phyloP scores from a whole-genome alignment of 73 alveolate species.

The Paramecium sexaurelia region DNA sequence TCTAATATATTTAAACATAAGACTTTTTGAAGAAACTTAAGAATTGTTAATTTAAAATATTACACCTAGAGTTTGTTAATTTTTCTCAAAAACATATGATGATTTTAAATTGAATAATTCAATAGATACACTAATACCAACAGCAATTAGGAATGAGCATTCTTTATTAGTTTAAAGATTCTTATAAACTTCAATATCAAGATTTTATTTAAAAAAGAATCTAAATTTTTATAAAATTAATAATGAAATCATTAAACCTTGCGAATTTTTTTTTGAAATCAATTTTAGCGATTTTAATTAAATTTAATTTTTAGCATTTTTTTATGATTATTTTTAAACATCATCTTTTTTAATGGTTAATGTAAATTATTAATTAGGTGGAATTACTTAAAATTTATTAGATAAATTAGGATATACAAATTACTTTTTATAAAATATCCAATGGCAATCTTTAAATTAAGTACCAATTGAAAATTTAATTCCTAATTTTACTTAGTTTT shows the following conservation, averaged over 20 bases:
- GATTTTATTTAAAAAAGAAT: neutral
- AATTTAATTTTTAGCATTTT: neutral
- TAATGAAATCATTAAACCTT: neutral
- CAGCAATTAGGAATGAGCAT: conserved; percentile 23
- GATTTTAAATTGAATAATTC: neutral
- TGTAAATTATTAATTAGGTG: conserved; percentile 17
- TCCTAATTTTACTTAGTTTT: neutral
- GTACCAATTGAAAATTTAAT: neutral
- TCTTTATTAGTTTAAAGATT: neutral
- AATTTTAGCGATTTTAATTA: neutral
- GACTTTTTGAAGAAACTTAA: neutral
- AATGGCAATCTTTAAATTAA: neutral
- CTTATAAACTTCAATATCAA: neutral
- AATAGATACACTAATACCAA: neutral
- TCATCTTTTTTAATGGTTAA: neutral
- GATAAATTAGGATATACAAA: neutral
- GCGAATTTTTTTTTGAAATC: neutral
- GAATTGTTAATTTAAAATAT: neutral
- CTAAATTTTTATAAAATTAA: neutral
- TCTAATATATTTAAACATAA: neutral
- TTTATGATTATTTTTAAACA: neutral
- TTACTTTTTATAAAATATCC: neutral
- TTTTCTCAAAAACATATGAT: neutral
- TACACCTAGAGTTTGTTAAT: neutral
- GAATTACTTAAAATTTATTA: neutral